Conservation (phyloP, 2,329 filamentous ascomycete species). For the Juglanconis oblonga region DNA sequence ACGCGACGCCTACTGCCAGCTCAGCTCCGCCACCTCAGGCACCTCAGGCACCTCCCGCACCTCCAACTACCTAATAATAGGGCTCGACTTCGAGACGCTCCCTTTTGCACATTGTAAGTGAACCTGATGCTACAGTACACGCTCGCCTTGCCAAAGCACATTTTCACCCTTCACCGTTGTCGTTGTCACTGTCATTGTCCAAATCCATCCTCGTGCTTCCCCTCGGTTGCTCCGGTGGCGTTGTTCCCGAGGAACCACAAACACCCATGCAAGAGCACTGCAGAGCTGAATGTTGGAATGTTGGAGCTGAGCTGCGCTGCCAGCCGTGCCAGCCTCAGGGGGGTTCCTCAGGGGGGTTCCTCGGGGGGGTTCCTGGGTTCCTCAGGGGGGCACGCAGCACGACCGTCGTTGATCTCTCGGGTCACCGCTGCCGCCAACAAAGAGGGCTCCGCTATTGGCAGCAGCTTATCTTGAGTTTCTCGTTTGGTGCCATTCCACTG, state of each 20-base stretch:
- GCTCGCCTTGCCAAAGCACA: background rate
- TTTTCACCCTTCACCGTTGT: background rate
- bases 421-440: background rate
- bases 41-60: background rate
- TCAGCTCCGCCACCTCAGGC: too few relatives aligned
- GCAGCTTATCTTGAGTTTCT: slow-evolving; percentile 4
- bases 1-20: background rate
- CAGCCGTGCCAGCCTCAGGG: background rate
- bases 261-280: background rate
- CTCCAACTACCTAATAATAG: background rate
- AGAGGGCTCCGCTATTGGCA: slow-evolving; percentile 2
- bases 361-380: too few relatives aligned
- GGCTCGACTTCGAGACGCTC: too few relatives aligned
- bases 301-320: background rate
- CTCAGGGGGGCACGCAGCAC: too few relatives aligned
- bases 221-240: background rate
- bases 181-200: background rate
- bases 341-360: background rate
- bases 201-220: background rate
- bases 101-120: too few relatives aligned
- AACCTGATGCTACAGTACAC: too few relatives aligned
- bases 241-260: background rate
- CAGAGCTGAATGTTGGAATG: background rate
- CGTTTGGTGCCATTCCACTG: background rate
- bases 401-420: background rate